Percentiles rank a stretch among this genome's conserved stretches.
Conservation (phyloP, 345 rosid species). For the Nasturtium officinale region DNA sequence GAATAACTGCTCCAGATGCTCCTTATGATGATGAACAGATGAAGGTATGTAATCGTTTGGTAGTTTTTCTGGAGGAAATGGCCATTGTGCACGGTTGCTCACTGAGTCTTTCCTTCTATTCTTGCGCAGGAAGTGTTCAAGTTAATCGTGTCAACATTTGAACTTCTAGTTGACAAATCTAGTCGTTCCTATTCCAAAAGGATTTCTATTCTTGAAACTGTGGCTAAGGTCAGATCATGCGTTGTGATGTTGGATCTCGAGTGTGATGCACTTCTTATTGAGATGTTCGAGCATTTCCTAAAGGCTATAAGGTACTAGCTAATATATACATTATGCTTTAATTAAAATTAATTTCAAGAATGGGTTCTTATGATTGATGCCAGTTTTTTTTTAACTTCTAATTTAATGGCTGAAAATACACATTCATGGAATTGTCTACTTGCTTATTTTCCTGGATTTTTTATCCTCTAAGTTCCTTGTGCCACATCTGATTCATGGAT, state of each 20-base stretch:
- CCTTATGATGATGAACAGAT: constrained; percentile 89
- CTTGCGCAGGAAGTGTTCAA: constrained; percentile 79
- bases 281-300: constrained; percentile 92
- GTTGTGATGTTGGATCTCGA: constrained; percentile 99
- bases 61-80: background rate
- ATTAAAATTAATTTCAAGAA: constrained; percentile 5
- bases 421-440: constrained; percentile 8
- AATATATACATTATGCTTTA: constrained; percentile 45
- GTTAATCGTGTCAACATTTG: constrained; percentile 88
- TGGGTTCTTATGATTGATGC: background rate
- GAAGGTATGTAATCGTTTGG: constrained; percentile 58
- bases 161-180: constrained; percentile 65
- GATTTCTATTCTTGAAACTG: constrained; percentile 90
- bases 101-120: constrained; percentile 20
- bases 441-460: constrained; percentile 11
- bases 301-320: constrained; percentile 70
- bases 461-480: background rate
- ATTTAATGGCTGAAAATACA: background rate
- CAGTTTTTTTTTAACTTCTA: background rate
- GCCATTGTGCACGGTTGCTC: background rate
- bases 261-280: constrained; percentile 76
- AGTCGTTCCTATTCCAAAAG: constrained; percentile 75
- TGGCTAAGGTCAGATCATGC: constrained; percentile 92
- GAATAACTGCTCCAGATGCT: constrained; percentile 99
- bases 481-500: constrained; percentile 9